These are phyloP conservation scores for Wickerhamiella vanderwaltii DNA, from an alignment of 805 yeast genomes.

Conservation along the genomic window DNA sequence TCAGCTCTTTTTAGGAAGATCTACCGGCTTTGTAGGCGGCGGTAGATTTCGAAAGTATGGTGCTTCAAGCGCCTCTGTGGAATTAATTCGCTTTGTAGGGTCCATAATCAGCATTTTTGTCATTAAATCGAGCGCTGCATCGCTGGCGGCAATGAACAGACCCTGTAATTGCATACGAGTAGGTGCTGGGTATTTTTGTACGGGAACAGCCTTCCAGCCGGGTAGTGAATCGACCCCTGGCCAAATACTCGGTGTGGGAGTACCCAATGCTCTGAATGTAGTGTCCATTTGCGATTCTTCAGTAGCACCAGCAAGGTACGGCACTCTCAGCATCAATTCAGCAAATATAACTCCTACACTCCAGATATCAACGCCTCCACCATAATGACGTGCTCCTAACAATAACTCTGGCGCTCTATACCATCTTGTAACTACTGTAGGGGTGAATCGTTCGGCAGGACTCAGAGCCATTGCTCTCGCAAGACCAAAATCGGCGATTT, in stretches of 20 bases:
- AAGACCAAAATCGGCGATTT: constrained; percentile 94
- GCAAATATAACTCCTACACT: constrained; percentile 95
- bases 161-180: constrained; percentile 65
- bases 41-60: constrained; percentile 66
- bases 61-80: constrained; percentile 50
- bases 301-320: constrained; percentile 86
- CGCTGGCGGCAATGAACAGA: constrained; percentile 84
- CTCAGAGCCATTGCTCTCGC: constrained; percentile 68
- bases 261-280: constrained; percentile 91
- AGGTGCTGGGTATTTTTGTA: constrained; percentile 65
- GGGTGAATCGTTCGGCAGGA: constrained; percentile 58
- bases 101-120: constrained; percentile 60
- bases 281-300: constrained; percentile 83
- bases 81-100: constrained; percentile 60
- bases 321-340: constrained; percentile 87
- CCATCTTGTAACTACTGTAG: constrained; percentile 97
- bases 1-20: constrained; percentile 46
- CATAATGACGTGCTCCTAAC: constrained; percentile 79
- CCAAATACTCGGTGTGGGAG: constrained; percentile 89
- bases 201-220: constrained; percentile 35
- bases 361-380: constrained; percentile 89
- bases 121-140: constrained; percentile 65
- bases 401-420: constrained; percentile 91
- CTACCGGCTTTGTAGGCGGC: constrained; percentile 51
- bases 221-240: constrained; percentile 77